phyloP scores from a whole-genome alignment of 108 stramenopile species.

The Conticribra guillardii region DNA sequence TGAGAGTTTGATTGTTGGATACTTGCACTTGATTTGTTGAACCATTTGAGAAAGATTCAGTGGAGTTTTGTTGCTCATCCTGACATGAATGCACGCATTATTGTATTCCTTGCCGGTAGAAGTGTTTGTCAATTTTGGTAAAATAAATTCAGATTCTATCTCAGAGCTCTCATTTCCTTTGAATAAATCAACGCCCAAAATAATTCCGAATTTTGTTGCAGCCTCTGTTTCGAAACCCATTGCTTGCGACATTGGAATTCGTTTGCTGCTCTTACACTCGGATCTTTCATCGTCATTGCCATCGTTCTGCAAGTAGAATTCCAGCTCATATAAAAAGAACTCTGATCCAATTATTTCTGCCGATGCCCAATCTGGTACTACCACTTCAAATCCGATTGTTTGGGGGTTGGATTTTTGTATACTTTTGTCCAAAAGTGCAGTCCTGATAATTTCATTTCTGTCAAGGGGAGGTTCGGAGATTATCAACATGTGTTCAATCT shows the following conservation, averaged over 20 bases:
- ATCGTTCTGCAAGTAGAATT: conserved; percentile 1
- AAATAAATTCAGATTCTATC: conserved; percentile 9
- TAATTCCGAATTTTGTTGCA: conserved; percentile 31
- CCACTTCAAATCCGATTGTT: conserved; percentile 4
- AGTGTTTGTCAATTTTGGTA: neutral
- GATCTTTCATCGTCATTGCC: neutral
- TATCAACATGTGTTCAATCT: too few relatives aligned
- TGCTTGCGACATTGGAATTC: conserved; percentile 21
- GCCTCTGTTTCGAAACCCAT: conserved; percentile 12
- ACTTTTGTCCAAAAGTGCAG: conserved; percentile 3
- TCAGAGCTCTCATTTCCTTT: conserved; percentile 3
- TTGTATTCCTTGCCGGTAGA: neutral
- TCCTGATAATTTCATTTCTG: neutral
- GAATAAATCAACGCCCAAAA: conserved; percentile 17
- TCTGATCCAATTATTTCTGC: conserved; percentile 14
- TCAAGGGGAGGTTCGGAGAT: too few relatives aligned
- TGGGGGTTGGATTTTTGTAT: neutral
- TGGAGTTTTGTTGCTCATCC: conserved; percentile 6
- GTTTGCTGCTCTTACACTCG: neutral
- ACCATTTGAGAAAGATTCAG: conserved; percentile 20
- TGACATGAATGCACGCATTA: conserved; percentile 5
- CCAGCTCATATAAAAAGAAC: conserved; percentile 27
- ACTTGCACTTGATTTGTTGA: conserved; percentile 7
- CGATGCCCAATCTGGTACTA: conserved; percentile 25
- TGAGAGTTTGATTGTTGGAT: neutral